A percentile compares a stretch with the other conserved stretches of the same genome.
Conservation (phyloP, 73 alveolate genomes). For the Effrenium voratum region DNA sequence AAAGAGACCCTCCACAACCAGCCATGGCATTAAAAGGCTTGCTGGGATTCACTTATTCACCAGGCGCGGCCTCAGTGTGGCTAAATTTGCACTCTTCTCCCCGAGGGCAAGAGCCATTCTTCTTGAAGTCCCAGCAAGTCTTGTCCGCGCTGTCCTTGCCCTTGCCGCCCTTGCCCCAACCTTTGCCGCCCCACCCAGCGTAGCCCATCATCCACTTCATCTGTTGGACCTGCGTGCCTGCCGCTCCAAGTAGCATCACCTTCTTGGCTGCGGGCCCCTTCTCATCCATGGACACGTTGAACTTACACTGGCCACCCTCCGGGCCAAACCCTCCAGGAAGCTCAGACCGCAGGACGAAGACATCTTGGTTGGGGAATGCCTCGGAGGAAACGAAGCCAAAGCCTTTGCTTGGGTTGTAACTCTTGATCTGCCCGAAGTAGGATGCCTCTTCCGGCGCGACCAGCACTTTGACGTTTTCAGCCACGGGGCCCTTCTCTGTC, state of each 20-base stretch:
- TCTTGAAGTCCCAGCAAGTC: constrained; percentile 75
- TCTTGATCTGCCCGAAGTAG: constrained; percentile 21
- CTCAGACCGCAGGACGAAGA: constrained; percentile 45
- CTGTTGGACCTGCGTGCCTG: constrained; percentile 73
- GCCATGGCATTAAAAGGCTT: too few species aligned
- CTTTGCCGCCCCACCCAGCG: constrained; percentile 24
- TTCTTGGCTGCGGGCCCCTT: constrained; percentile 80
- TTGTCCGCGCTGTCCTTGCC: constrained; percentile 44
- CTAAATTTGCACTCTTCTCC: constrained; percentile 19
- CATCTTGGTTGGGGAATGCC: constrained; percentile 56
- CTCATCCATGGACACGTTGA: constrained; percentile 61
- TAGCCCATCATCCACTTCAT: constrained; percentile 90
- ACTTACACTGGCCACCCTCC: constrained; percentile 75
- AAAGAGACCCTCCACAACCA: too few species aligned
- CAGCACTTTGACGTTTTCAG: constrained; percentile 50
- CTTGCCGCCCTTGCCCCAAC: constrained; percentile 59
- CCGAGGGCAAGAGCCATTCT: constrained; percentile 49
- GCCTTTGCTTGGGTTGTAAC: constrained; percentile 82
- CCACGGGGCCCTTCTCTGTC: constrained; percentile 85
- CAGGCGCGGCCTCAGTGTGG: too few species aligned
- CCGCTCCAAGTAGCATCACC: constrained; percentile 81
- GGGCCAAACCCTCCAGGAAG: constrained; percentile 85
- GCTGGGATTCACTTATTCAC: too few species aligned
- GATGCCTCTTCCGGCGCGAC: constrained; percentile 47
- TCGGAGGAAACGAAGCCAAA: constrained; percentile 64